A percentile compares a stretch with the other conserved stretches of the same genome.
phyloP scores from a whole-genome alignment of 306 rosid genomes.

The Hippophae tibetana region DNA sequence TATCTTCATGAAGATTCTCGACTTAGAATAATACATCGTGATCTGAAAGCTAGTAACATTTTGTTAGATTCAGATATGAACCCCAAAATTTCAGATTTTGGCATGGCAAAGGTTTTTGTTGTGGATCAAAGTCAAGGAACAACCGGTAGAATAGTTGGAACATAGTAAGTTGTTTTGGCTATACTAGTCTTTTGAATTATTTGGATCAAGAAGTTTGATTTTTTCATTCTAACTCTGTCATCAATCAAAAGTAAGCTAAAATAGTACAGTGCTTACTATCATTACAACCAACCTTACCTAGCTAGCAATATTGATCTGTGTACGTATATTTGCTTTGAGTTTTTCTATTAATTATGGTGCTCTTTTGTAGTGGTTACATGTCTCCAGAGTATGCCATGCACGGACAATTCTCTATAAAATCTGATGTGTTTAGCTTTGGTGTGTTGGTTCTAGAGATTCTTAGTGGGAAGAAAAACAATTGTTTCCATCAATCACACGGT shows the following conservation, averaged over 20 bases:
- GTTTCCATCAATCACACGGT: neutral
- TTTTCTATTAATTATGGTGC: no score
- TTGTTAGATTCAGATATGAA: slow-evolving; percentile 26
- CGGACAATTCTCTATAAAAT: slow-evolving; percentile 1
- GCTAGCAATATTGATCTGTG: no score
- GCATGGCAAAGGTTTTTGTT: slow-evolving; percentile 30
- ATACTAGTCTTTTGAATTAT: neutral
- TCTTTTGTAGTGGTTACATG: neutral
- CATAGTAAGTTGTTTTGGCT: slow-evolving; percentile 24
- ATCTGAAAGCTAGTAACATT: slow-evolving; percentile 37
- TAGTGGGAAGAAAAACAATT: slow-evolving; percentile 1
- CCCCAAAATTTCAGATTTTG: slow-evolving; percentile 42
- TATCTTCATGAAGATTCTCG: slow-evolving; percentile 47
- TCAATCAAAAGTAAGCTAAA: neutral
- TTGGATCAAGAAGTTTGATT: neutral
- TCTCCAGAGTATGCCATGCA: slow-evolving; percentile 2
- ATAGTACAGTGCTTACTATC: neutral
- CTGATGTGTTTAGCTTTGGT: slow-evolving; percentile 4
- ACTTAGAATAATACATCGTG: slow-evolving; percentile 33
- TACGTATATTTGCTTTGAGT: neutral
- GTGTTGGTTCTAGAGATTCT: neutral
- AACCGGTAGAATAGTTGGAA: slow-evolving; percentile 32
- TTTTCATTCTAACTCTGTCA: neutral
- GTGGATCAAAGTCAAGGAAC: slow-evolving; percentile 20
- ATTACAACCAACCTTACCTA: no score